phyloP scores from a whole-genome alignment of 2,329 filamentous ascomycete species.

The Dactylonectria macrodidyma region DNA sequence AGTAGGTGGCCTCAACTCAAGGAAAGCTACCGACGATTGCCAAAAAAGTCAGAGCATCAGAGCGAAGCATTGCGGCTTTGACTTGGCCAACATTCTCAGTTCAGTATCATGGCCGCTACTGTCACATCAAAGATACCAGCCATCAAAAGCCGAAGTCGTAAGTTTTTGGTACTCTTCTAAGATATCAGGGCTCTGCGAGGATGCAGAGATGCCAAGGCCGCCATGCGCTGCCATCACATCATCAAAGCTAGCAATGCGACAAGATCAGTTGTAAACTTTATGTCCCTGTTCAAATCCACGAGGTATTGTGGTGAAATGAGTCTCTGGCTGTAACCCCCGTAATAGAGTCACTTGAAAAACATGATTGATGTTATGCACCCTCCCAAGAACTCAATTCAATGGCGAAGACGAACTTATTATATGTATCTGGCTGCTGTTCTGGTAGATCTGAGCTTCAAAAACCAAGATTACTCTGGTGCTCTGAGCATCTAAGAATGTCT shows the following conservation, averaged over 20 bases:
- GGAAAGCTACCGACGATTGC: background rate
- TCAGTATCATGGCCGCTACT: background rate
- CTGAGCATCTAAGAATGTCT: no score
- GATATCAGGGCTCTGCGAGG: background rate
- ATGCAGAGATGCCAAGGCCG: background rate
- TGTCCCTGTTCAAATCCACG: no score
- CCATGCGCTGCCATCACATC: background rate
- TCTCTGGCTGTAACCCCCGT: no score
- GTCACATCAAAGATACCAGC: background rate
- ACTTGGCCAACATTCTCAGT: background rate
- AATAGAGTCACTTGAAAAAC: no score
- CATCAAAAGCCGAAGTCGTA: background rate
- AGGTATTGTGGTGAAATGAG: no score
- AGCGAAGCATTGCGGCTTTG: background rate
- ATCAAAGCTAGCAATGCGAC: background rate
- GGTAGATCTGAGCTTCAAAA: no score
- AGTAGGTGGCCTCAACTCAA: background rate
- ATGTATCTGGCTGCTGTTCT: no score
- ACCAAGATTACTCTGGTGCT: no score
- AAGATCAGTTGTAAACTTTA: background rate
- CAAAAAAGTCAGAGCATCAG: background rate
- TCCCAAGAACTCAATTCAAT: no score
- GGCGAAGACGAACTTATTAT: no score
- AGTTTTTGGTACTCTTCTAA: background rate
- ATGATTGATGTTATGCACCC: no score